Conservation (phyloP, 331 rosid species). For the Cucumis variabilis region DNA sequence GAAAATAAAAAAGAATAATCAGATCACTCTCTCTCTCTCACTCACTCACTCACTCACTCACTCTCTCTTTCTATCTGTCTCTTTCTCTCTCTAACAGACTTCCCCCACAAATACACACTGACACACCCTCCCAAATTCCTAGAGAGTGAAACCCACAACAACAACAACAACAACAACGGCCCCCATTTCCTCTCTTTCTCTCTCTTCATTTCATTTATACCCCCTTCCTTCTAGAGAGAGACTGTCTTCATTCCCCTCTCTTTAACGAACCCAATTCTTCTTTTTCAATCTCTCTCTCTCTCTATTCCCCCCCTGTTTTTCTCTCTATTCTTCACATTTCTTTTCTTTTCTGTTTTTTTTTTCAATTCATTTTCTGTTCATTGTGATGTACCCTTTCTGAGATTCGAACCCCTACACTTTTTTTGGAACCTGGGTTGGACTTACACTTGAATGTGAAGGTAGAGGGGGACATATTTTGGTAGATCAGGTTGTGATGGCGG, state of each 20-base stretch:
- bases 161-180: background rate
- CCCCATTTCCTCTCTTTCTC: slow-evolving; percentile 18
- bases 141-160: slow-evolving; percentile 29
- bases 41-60: background rate
- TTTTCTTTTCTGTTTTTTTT: background rate
- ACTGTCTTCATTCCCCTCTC: slow-evolving; percentile 1
- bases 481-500: slow-evolving; percentile 84
- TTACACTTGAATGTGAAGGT: slow-evolving; percentile 73
- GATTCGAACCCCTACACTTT: slow-evolving; percentile 57
- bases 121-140: slow-evolving; percentile 28
- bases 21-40: background rate
- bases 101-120: background rate
- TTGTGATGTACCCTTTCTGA: slow-evolving; percentile 27
- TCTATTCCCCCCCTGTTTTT: slow-evolving; percentile 27
- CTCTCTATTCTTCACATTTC: background rate
- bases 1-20: background rate
- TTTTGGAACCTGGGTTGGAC: slow-evolving; percentile 50
- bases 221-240: slow-evolving; percentile 45
- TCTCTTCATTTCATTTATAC: slow-evolving; percentile 45
- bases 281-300: slow-evolving; percentile 20
- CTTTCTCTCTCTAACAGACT: slow-evolving; percentile 35
- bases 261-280: slow-evolving; percentile 35
- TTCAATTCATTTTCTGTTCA: background rate
- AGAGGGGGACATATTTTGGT: slow-evolving; percentile 26
- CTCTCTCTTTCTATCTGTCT: slow-evolving; percentile 28